These are phyloP conservation scores for Pseudogymnoascus sp. DNA, from an alignment of 2,329 filamentous ascomycete species.

Conservation along the genomic window DNA sequence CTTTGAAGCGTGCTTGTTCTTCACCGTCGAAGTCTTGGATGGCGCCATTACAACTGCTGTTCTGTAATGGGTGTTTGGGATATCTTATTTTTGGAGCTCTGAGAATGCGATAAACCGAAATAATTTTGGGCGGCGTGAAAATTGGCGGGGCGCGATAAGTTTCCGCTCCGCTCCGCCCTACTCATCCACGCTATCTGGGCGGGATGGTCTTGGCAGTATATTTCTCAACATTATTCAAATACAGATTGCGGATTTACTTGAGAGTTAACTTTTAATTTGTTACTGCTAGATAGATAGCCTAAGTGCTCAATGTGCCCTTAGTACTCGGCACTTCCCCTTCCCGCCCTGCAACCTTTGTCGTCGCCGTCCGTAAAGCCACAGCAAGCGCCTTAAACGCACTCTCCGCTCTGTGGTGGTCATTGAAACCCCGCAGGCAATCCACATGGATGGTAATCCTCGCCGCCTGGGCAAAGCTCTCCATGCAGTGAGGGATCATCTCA, in stretches of 20 bases:
- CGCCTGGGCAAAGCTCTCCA: conserved; percentile 88
- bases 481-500: conserved; percentile 95
- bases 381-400: conserved; percentile 95
- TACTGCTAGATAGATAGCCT: conserved; percentile 13
- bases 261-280: not conserved
- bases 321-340: conserved; percentile 94
- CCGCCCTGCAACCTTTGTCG: conserved; percentile 62
- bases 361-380: conserved; percentile 72
- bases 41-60: conserved; percentile 39
- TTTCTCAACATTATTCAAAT: not conserved
- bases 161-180: conserved; percentile 10
- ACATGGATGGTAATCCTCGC: conserved; percentile 92
- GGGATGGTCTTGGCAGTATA: not conserved
- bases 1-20: conserved; percentile 50
- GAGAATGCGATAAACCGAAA: conserved; percentile 10
- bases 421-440: conserved; percentile 79
- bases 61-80: not conserved
- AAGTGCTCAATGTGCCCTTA: conserved; percentile 75
- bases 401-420: conserved; percentile 94
- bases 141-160: conserved; percentile 11
- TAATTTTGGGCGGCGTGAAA: conserved; percentile 10
- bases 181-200: not conserved
- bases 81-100: conserved; percentile 9
- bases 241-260: not conserved
- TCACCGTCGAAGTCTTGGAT: conserved; percentile 48